Evolutionary conservation across 2,329 filamentous ascomycete genomes (phyloP).

Genomic region (Chrysoporthe puriensis): DNA sequence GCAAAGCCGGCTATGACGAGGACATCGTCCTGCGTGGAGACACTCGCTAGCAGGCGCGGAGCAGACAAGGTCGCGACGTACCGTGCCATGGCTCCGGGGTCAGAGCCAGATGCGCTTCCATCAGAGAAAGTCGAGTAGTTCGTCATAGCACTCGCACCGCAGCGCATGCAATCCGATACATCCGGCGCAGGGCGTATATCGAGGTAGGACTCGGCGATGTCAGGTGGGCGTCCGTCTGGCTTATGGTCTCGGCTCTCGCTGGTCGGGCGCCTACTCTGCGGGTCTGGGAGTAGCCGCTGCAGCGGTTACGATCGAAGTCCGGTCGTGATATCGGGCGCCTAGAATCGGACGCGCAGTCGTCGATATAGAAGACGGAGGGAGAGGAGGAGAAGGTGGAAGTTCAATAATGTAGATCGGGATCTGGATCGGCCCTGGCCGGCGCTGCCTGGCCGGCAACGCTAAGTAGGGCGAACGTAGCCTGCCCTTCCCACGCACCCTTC

Average conservation of each 20-base stretch:
- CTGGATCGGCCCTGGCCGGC: conserved; percentile 5
- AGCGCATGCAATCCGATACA: not conserved
- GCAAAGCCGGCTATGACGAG: not conserved
- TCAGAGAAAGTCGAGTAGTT: conserved; percentile 58
- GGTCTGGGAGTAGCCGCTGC: not conserved
- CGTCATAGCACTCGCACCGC: conserved; percentile 49
- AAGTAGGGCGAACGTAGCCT: conserved; percentile 6
- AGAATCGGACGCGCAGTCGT: not conserved
- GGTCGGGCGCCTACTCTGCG: not conserved
- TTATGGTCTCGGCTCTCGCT: not conserved
- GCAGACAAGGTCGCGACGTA: conserved; percentile 33
- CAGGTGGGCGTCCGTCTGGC: not conserved
- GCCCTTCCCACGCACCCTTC: not conserved
- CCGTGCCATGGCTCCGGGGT: conserved; percentile 54
- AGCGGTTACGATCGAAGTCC: not conserved
- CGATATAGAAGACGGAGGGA: not conserved
- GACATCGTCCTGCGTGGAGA: not conserved
- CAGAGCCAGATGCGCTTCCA: conserved; percentile 47
- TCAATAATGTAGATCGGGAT: not conserved
- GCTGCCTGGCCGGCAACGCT: conserved; percentile 22
- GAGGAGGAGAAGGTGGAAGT: not conserved
- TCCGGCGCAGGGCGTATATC: not conserved
- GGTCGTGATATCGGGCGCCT: not conserved
- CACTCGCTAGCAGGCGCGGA: not conserved
- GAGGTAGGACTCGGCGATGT: not conserved